Conservation (phyloP, 805 yeast genomes). For the Wickerhamomyces queroliae region DNA sequence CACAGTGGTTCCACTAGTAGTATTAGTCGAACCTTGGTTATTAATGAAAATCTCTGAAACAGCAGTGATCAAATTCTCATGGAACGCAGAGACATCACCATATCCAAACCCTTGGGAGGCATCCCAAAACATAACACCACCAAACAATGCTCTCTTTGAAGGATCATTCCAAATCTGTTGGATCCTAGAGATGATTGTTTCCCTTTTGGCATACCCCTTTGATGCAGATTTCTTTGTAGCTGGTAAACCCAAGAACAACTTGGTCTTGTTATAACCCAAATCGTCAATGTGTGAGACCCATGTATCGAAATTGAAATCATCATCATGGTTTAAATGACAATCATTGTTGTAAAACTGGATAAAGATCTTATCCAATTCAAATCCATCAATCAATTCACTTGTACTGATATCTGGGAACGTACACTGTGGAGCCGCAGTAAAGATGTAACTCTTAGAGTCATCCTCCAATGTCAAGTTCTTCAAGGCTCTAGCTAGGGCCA, state of each 20-base stretch:
- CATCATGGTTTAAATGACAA: slow-evolving; percentile 35
- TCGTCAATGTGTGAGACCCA: slow-evolving; percentile 32
- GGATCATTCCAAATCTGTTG: slow-evolving; percentile 7
- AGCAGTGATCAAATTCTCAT: slow-evolving; percentile 16
- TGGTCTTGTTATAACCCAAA: slow-evolving; percentile 36
- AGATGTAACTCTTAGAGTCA: slow-evolving; percentile 45
- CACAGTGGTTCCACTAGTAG: slow-evolving; percentile 10
- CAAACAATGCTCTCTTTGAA: slow-evolving; percentile 39
- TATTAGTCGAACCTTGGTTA: neutral
- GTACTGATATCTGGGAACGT: slow-evolving; percentile 57
- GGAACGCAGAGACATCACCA: slow-evolving; percentile 26
- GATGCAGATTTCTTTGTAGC: slow-evolving; percentile 46
- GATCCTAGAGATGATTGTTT: slow-evolving; percentile 24
- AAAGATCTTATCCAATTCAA: slow-evolving; percentile 60
- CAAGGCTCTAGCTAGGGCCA: slow-evolving; percentile 48
- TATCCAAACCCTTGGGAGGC: slow-evolving; percentile 65
- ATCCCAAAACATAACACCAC: slow-evolving; percentile 91
- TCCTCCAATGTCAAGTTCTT: slow-evolving; percentile 31
- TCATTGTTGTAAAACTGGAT: slow-evolving; percentile 73
- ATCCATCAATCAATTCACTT: slow-evolving; percentile 41
- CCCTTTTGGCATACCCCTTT: slow-evolving; percentile 48
- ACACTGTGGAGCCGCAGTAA: slow-evolving; percentile 83
- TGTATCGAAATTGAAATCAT: slow-evolving; percentile 42
- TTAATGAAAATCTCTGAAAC: slow-evolving; percentile 16
- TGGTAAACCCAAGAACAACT: slow-evolving; percentile 62